Conservation (phyloP, 306 rosid species). For the Pachyrhizus erosus region DNA sequence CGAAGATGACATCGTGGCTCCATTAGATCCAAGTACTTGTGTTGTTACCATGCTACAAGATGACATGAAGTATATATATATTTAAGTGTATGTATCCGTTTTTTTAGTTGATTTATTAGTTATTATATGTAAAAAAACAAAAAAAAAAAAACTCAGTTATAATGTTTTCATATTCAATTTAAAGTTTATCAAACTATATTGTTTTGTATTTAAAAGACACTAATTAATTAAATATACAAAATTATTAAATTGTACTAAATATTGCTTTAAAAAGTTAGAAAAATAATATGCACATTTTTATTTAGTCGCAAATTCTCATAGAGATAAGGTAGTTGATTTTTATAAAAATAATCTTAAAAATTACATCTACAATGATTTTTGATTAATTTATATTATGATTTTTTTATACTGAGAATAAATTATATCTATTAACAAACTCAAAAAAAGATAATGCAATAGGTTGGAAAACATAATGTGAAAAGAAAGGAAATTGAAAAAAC, state of each 20-base stretch:
- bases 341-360: too few species aligned
- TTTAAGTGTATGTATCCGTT: neutral
- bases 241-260: neutral
- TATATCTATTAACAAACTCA: too few species aligned
- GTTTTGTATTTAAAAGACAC: neutral
- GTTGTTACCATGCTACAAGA: slow-evolving; percentile 12
- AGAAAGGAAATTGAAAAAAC: neutral
- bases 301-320: neutral
- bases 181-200: neutral
- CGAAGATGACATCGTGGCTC: slow-evolving; percentile 35
- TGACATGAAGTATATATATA: neutral
- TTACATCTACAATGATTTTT: too few species aligned
- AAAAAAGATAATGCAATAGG: too few species aligned
- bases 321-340: too few species aligned
- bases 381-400: too few species aligned
- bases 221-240: neutral
- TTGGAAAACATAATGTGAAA: neutral
- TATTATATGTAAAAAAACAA: neutral
- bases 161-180: neutral
- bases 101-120: neutral
- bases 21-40: slow-evolving; percentile 38
- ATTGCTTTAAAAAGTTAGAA: neutral
- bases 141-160: neutral
- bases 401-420: too few species aligned
- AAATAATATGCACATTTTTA: neutral